Conservation (phyloP, 805 yeast genomes). For the Wickerhamiella parazyma region DNA sequence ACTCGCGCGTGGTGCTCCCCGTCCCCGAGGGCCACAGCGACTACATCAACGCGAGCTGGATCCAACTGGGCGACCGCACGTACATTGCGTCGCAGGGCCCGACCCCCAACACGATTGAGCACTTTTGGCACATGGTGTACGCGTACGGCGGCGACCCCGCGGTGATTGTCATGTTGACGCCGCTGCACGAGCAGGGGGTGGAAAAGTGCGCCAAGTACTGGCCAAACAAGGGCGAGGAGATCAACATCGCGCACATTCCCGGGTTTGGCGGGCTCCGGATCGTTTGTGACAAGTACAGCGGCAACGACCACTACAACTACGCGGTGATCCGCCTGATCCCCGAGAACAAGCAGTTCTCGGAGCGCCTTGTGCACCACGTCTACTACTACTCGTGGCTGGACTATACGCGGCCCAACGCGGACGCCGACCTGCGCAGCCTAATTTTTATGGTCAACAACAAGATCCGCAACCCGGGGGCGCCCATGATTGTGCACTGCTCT, state of each 20-base stretch:
- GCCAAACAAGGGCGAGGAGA: slow-evolving; percentile 28
- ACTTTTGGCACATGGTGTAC: slow-evolving; percentile 70
- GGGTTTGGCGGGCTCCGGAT: slow-evolving; percentile 16
- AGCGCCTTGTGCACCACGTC: slow-evolving; percentile 38
- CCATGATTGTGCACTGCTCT: slow-evolving; percentile 76
- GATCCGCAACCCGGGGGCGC: slow-evolving; percentile 33
- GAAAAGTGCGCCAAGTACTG: slow-evolving; percentile 79
- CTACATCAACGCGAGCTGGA: slow-evolving; percentile 81
- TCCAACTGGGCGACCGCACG: slow-evolving; percentile 31
- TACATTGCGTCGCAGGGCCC: slow-evolving; percentile 89
- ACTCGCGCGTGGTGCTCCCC: slow-evolving; percentile 37
- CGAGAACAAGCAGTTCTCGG: slow-evolving; percentile 12
- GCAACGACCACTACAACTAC: slow-evolving; percentile 18
- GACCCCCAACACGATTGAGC: slow-evolving; percentile 51
- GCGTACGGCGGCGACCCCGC: slow-evolving; percentile 56
- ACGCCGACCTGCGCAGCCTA: slow-evolving; percentile 36
- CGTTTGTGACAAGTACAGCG: slow-evolving; percentile 11
- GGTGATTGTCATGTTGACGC: slow-evolving; percentile 61
- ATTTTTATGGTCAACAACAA: slow-evolving; percentile 37
- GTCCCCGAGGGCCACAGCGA: slow-evolving; percentile 28
- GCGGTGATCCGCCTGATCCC: slow-evolving; percentile 16
- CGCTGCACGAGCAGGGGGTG: slow-evolving; percentile 58
- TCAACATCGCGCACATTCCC: slow-evolving; percentile 10
- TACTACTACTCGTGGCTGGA: slow-evolving; percentile 79
- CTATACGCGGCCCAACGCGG: slow-evolving; percentile 42